A percentile compares a stretch with the other conserved stretches of the same genome.
These are phyloP conservation scores for Pseudogymnoascus sp. DNA, from an alignment of 2,329 filamentous ascomycete genomes.

Conservation along the genomic window DNA sequence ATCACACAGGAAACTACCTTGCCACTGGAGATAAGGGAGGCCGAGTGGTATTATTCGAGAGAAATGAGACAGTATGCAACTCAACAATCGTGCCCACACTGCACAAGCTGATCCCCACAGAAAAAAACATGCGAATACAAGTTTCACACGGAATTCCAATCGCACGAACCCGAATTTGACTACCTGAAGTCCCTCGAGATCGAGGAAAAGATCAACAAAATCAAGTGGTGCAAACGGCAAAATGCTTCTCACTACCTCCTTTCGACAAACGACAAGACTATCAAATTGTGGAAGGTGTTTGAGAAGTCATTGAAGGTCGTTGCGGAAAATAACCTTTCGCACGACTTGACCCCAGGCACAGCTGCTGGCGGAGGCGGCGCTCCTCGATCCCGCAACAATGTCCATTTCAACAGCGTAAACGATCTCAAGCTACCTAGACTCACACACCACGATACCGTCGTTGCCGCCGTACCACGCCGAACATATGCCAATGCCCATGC, in stretches of 20 bases:
- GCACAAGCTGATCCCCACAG: conserved; percentile 36
- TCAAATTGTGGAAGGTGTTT: conserved; percentile 99
- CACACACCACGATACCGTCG: conserved; percentile 96
- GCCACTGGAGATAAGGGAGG: conserved; percentile 87
- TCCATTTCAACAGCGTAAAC: conserved; percentile 68
- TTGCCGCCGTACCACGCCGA: conserved; percentile 88
- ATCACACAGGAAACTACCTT: conserved; percentile 82
- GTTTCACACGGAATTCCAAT: conserved; percentile 99
- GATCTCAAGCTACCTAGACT: conserved; percentile 90
- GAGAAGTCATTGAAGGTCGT: conserved; percentile 99
- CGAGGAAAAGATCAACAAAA: conserved; percentile 99
- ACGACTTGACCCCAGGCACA: conserved; percentile 75
- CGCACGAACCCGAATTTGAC: conserved; percentile 98
- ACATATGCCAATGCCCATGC: conserved; percentile 98
- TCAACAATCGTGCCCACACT: background rate
- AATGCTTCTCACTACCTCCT: conserved; percentile 97
- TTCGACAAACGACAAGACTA: conserved; percentile 99
- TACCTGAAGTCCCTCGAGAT: conserved; percentile 99
- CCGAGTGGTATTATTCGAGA: conserved; percentile 76
- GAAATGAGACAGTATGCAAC: conserved; percentile 78
- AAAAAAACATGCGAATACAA: conserved; percentile 99
- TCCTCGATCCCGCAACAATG: conserved; percentile 60
- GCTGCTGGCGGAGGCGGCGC: conserved; percentile 69
- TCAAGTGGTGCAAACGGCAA: conserved; percentile 98
- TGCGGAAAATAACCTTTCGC: conserved; percentile 95